Evolutionary conservation across 164 flowering plant species (phyloP), one percentile per base, ranked within the genome.

Genomic region (Umbellularia californica): DNA sequence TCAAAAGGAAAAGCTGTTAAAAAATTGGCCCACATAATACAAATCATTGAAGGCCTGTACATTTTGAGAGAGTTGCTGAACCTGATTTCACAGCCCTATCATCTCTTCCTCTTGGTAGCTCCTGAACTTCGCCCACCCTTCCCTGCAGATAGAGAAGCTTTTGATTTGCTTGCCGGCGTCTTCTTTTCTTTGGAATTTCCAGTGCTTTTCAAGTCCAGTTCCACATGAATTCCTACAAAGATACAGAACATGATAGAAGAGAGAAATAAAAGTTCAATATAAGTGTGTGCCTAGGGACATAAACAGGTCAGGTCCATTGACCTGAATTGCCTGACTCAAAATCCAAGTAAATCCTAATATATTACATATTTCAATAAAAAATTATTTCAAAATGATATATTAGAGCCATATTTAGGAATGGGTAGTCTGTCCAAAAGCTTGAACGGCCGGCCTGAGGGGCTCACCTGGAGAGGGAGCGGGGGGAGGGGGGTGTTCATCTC

Each of bases 51-150:
- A 55, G 60, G 60, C 60, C 20, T 15, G 3, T 19, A 55, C 60
- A 55, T 20, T 20, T 20, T 33, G n/a, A 10, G 30, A 35, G 7
- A 20, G 47, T 35, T 11, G 41, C 10, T 67, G 70, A 28, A 65
- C n/a, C 19, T 33, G n/a, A 30, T 33, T 19, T n/a, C 70, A 35
- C 70, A 68, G 17, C 28, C 28, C 74, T 52, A 50, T 89, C 81
- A 91, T 81, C 93, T 85, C 82, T 91, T 93, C 74, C 93, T 83
- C 84, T 89, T 93, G 50, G 90, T 28, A 64, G 86, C 85, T 10
- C 88, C 88, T 5, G 95, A 85, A 72, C 86, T 87, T 20, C 87
- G 85, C 9, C 82, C 87, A 7, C 81, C 81, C 80, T 83, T 90
- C 78, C 74, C 71, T 25, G 87, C 75, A 19, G 87, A 15, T 17